Conservation (phyloP, 371 early-diverging fungal genomes). For the Globomyces sp. region DNA sequence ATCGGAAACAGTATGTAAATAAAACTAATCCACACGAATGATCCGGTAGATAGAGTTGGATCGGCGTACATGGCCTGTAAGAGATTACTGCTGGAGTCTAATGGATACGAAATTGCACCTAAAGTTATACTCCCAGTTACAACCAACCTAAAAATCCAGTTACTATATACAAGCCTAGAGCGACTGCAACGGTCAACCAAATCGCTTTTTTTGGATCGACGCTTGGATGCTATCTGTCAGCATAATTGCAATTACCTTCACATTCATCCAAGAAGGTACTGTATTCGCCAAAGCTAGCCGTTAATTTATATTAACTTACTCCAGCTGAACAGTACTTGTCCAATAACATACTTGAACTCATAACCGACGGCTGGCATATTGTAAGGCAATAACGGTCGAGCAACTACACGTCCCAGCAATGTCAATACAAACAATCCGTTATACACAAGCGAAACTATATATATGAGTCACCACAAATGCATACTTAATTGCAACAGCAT, state of each 20-base stretch:
- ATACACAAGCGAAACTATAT: slow-evolving; percentile 42
- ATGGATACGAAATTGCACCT: slow-evolving; percentile 30
- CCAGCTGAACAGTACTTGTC: slow-evolving; percentile 47
- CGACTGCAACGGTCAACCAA: slow-evolving; percentile 30
- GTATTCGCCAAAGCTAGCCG: slow-evolving; percentile 42
- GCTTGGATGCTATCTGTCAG: slow-evolving; percentile 13
- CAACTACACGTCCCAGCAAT: slow-evolving; percentile 1
- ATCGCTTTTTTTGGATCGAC: slow-evolving; percentile 28
- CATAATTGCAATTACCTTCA: slow-evolving; percentile 5
- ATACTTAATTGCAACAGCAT: slow-evolving; percentile 47
- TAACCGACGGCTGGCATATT: slow-evolving; percentile 24
- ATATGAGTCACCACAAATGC: not conserved
- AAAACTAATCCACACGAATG: slow-evolving; percentile 14
- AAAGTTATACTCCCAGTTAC: not conserved
- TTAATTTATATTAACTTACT: slow-evolving; percentile 14
- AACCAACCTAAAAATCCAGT: slow-evolving; percentile 36
- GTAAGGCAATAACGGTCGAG: not conserved
- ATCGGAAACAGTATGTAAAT: slow-evolving; percentile 19
- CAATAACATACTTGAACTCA: slow-evolving; percentile 33
- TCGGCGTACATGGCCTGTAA: slow-evolving; percentile 21
- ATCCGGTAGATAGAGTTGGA: not conserved
- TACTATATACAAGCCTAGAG: slow-evolving; percentile 28
- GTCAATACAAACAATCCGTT: slow-evolving; percentile 32
- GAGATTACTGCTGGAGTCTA: slow-evolving; percentile 8
- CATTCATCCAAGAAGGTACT: slow-evolving; percentile 51